Evolutionary conservation across 2,329 filamentous ascomycete genomes (phyloP).

Genomic region (Tolypocladium ophioglossoides): DNA sequence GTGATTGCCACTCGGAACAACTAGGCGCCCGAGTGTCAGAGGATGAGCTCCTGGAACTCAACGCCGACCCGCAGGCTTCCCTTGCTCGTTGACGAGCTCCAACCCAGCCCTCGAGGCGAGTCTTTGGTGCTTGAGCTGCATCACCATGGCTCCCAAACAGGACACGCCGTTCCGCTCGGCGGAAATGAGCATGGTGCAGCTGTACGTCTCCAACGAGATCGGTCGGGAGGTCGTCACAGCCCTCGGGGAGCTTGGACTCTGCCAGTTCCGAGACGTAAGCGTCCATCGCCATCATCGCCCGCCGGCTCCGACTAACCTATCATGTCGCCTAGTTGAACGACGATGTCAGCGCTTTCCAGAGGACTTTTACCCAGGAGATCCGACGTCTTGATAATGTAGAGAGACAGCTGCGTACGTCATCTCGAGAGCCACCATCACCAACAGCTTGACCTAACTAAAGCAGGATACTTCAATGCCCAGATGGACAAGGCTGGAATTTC

Average conservation of each 20-base stretch:
- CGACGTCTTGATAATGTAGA: constrained; percentile 96
- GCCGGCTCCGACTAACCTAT: background rate
- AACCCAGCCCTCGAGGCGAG: constrained; percentile 16
- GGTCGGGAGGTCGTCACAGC: constrained; percentile 95
- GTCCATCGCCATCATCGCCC: background rate
- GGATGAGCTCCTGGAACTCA: constrained; percentile 12
- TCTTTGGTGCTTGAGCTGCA: constrained; percentile 18
- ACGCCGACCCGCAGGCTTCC: constrained; percentile 12
- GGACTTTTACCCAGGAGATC: constrained; percentile 96
- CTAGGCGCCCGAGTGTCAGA: constrained; percentile 9
- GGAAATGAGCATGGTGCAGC: constrained; percentile 99
- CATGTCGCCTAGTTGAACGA: constrained; percentile 63
- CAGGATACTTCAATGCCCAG: constrained; percentile 87
- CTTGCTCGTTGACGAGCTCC: constrained; percentile 17
- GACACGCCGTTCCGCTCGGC: constrained; percentile 99
- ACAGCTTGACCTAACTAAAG: constrained; percentile 17
- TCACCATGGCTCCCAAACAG: constrained; percentile 52
- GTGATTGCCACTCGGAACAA: constrained; percentile 17
- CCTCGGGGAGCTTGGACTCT: constrained; percentile 86
- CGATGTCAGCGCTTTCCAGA: constrained; percentile 86
- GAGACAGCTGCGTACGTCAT: constrained; percentile 76
- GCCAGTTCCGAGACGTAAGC: constrained; percentile 93
- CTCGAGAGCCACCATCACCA: constrained; percentile 5
- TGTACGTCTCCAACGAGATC: constrained; percentile 98
- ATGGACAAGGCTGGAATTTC: constrained; percentile 88